These are phyloP conservation scores for Balakata baccata DNA, from an alignment of 345 rosid genomes.

Conservation along the genomic window DNA sequence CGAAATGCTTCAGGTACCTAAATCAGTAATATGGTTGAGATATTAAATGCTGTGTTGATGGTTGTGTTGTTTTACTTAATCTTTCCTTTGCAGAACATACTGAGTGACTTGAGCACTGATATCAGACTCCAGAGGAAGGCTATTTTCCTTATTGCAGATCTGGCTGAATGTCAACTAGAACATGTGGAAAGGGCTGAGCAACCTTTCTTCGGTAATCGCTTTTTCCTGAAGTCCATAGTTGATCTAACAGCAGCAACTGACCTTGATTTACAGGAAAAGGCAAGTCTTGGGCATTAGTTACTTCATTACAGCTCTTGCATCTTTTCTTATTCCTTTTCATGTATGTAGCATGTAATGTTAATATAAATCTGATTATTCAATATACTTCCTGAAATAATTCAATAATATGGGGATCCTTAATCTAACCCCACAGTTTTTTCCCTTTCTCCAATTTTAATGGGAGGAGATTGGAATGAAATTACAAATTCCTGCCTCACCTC, in stretches of 20 bases:
- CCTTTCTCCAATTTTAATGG: no score
- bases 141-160: constrained; percentile 68
- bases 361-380: no score
- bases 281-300: constrained; percentile 11
- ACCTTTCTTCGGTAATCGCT: constrained; percentile 48
- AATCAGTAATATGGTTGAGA: neutral
- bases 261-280: constrained; percentile 97
- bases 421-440: no score
- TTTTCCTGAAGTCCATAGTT: constrained; percentile 73
- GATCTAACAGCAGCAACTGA: constrained; percentile 56
- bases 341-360: no score
- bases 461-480: no score
- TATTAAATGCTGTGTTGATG: neutral
- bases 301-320: neutral
- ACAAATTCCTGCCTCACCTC: neutral
- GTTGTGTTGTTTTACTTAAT: neutral
- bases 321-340: neutral
- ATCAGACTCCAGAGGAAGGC: constrained; percentile 73
- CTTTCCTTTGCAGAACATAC: constrained; percentile 47
- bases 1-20: constrained; percentile 71
- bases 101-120: constrained; percentile 55
- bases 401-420: no score
- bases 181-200: constrained; percentile 41
- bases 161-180: constrained; percentile 60
- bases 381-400: no score